A percentile compares a stretch with the other conserved stretches of the same genome.
These are phyloP conservation scores for Asparagopsis taxiformis DNA, from an alignment of 31 red algal species.

Conservation along the genomic window DNA sequence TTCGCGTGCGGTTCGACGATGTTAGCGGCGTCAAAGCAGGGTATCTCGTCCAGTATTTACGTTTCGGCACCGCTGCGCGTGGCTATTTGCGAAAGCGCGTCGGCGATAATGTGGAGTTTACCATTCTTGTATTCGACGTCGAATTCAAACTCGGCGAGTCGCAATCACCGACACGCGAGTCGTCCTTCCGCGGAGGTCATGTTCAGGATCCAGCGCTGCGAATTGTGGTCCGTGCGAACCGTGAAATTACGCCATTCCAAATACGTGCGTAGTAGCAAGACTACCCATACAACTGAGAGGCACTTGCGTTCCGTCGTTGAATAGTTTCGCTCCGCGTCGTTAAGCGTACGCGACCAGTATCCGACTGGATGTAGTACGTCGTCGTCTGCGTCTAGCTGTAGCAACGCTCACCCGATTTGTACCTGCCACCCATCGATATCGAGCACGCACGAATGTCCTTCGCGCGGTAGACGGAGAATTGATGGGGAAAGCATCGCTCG, in stretches of 20 bases:
- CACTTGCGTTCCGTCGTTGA: slow-evolving; percentile 20
- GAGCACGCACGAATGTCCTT: not conserved
- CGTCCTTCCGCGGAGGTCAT: slow-evolving; percentile 6
- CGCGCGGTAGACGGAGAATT: not conserved
- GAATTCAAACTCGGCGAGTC: slow-evolving; percentile 18
- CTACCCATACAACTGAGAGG: slow-evolving; percentile 6
- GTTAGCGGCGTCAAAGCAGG: no score
- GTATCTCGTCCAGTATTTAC: no score
- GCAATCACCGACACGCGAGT: slow-evolving; percentile 25
- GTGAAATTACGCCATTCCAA: not conserved
- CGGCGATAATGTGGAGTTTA: not conserved
- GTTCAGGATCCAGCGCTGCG: slow-evolving; percentile 11
- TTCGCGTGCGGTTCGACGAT: no score
- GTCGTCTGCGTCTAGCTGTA: slow-evolving; percentile 3
- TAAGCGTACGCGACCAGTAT: slow-evolving; percentile 15
- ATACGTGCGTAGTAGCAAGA: slow-evolving; percentile 2
- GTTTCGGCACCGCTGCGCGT: not conserved
- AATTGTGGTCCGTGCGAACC: slow-evolving; percentile 9
- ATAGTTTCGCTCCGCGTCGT: slow-evolving; percentile 1
- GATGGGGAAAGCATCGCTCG: not conserved
- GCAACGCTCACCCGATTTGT: slow-evolving; percentile 24
- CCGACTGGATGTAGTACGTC: not conserved
- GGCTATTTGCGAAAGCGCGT: slow-evolving; percentile 6
- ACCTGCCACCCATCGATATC: slow-evolving; percentile 11
- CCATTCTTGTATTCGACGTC: slow-evolving; percentile 9